Conservation (phyloP, 1,284 basidiomycete species). For the Polyporus tsugae region DNA sequence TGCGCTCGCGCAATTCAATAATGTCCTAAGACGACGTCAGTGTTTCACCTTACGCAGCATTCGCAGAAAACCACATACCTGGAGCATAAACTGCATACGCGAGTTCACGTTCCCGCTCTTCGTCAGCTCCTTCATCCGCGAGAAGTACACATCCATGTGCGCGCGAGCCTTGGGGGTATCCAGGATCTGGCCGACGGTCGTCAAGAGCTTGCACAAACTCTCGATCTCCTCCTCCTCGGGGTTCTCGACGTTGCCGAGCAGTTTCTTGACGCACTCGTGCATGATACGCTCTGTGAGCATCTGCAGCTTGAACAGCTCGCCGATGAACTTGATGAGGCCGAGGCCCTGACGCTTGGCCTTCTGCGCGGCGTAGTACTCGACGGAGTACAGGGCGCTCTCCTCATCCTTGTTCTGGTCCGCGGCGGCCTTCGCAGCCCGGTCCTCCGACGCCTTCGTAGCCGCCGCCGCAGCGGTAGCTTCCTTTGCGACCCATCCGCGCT, state of each 20-base stretch:
- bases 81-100: conserved; percentile 95
- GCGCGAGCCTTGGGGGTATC: conserved; percentile 83
- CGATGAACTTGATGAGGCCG: conserved; percentile 97
- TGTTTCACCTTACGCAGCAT: not conserved
- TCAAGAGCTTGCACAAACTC: conserved; percentile 91
- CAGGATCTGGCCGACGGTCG: conserved; percentile 86
- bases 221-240: conserved; percentile 99
- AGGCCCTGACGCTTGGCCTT: conserved; percentile 98
- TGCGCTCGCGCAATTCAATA: conserved; percentile 86
- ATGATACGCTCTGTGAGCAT: conserved; percentile 60
- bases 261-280: conserved; percentile 96
- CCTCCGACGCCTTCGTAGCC: conserved; percentile 50
- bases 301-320: conserved; percentile 96
- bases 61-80: conserved; percentile 59
- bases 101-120: conserved; percentile 81
- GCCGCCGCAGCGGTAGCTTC: conserved; percentile 42
- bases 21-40: conserved; percentile 50
- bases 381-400: conserved; percentile 84
- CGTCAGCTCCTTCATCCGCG: conserved; percentile 84
- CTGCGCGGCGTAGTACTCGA: conserved; percentile 96
- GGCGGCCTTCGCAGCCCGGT: conserved; percentile 67
- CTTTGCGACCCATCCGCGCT: conserved; percentile 53
- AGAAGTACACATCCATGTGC: conserved; percentile 94
- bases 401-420: conserved; percentile 61
- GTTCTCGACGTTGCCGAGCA: conserved; percentile 90